These are phyloP conservation scores for Gyromitra esculenta DNA, from an alignment of 2,329 filamentous ascomycete species.

Conservation along the genomic window DNA sequence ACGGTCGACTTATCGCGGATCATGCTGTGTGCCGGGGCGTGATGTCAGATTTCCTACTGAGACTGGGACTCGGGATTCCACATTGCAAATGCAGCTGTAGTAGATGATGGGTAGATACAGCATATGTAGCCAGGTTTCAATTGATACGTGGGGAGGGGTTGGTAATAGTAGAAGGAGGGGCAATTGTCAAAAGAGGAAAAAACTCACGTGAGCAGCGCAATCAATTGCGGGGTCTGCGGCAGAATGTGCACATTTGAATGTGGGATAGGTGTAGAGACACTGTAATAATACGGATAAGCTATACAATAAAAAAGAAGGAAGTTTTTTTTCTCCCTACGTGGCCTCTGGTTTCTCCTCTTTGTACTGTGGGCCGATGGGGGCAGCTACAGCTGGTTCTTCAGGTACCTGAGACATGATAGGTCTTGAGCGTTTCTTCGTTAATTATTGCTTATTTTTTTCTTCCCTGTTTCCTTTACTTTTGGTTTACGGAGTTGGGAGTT, in stretches of 20 bases:
- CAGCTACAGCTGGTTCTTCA: constrained; percentile 54
- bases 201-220: constrained; percentile 88
- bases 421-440: constrained; percentile 24
- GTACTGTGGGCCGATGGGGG: constrained; percentile 57
- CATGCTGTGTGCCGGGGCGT: constrained; percentile 70
- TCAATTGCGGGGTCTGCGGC: constrained; percentile 93
- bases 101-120: constrained; percentile 10
- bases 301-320: constrained; percentile 20
- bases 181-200: constrained; percentile 17
- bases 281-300: constrained; percentile 60
- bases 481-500: constrained; percentile 17
- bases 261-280: constrained; percentile 82
- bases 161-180: constrained; percentile 12
- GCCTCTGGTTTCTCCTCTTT: constrained; percentile 57
- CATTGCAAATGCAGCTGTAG: constrained; percentile 21
- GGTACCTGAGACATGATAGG: constrained; percentile 41
- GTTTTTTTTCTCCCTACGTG: constrained; percentile 50
- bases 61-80: not conserved
- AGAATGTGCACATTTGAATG: constrained; percentile 91
- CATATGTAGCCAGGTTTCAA: not conserved
- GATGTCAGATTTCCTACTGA: constrained; percentile 21
- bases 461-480: constrained; percentile 17
- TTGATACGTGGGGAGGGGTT: constrained; percentile 3
- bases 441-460: constrained; percentile 28
- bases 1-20: constrained; percentile 91